A percentile compares a stretch with the other conserved stretches of the same genome.
Conservation (phyloP, 306 rosid species). For the Corylus avellana region DNA sequence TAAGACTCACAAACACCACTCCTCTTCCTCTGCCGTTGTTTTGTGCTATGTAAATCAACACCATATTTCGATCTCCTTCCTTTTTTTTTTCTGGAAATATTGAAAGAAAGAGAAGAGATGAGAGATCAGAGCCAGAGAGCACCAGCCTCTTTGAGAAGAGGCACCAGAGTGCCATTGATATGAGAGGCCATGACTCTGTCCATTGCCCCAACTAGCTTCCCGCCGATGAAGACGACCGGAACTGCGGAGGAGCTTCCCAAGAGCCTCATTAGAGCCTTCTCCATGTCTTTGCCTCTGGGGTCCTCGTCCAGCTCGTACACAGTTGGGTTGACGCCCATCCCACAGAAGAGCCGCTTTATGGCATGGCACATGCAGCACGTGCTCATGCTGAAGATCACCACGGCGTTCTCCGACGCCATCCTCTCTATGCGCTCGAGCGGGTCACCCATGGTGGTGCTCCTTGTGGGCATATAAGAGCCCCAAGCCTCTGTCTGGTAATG, state of each 20-base stretch:
- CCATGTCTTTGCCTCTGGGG: slow-evolving; percentile 64
- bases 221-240: slow-evolving; percentile 84
- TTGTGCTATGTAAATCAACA: slow-evolving; percentile 1
- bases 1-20: slow-evolving; percentile 10
- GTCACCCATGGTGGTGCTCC: slow-evolving; percentile 33
- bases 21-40: slow-evolving; percentile 33
- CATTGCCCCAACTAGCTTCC: slow-evolving; percentile 78
- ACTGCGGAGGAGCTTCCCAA: slow-evolving; percentile 48
- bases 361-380: slow-evolving; percentile 95
- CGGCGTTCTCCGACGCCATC: slow-evolving; percentile 74
- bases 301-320: slow-evolving; percentile 77
- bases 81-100: neutral
- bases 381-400: slow-evolving; percentile 79
- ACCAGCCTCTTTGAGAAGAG: slow-evolving; percentile 90
- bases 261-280: slow-evolving; percentile 53
- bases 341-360: slow-evolving; percentile 75
- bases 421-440: slow-evolving; percentile 56
- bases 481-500: slow-evolving; percentile 61
- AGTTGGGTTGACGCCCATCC: slow-evolving; percentile 87
- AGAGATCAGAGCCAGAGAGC: slow-evolving; percentile 74
- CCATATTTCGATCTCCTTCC: neutral
- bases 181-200: slow-evolving; percentile 91
- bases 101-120: neutral
- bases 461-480: slow-evolving; percentile 44
- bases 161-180: slow-evolving; percentile 79